Base-by-base conservation (phyloP, 176 grass and related monocot species). In the Zizania latifolia region DNA sequence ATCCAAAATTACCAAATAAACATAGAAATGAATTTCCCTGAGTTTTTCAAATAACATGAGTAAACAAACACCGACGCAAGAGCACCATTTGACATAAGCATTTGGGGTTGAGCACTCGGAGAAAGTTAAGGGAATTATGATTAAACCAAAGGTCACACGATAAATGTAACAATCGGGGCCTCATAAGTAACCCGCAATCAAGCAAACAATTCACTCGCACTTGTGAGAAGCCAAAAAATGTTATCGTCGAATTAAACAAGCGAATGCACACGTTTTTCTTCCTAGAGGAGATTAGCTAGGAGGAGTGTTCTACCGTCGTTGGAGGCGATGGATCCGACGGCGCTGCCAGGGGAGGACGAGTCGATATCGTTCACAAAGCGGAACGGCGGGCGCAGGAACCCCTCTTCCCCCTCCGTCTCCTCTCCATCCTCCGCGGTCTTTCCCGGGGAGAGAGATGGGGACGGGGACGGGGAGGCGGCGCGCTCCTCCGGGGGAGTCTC, bases 291-390 rank as follows among this genome's bases (percentile, higher is more conserved):
- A 59, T 16, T 9, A 35, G 7, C 12, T 53, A 22, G 51, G 32
- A 76, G 24, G 37, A 36, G 31, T 13, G 22, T 24, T 15, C 14
- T 78, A 92, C 95, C 95, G 65, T 90, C 95, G 58, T 84, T 65
- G 0, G 95, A 99, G 57, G 76, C 89, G 17, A 94, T 4, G 43
- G 95, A 99, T 45, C 86, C 86, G 59, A 50, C 78, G 65, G 53
- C 86, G 81, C 95, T 99, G 51, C 86, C 87, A 10, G 95, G 95
- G 15, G 91, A 94, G 31, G 75, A 84, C 22, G 84, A 93, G 62
- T 92, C 89, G 48, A 78, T 53, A 34, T 90, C 85, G 56, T 11
- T 53, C 9, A 82, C 6, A 36, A 88, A 92, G 21, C 78, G 54
- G 68, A 88, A 76, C 16, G 78, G 86, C 8, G 72, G 79, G 1